Evolutionary conservation across 2,329 filamentous ascomycete species (phyloP), one percentile per base, ranked within the genome.

Genomic region (Tothia fuscella): DNA sequence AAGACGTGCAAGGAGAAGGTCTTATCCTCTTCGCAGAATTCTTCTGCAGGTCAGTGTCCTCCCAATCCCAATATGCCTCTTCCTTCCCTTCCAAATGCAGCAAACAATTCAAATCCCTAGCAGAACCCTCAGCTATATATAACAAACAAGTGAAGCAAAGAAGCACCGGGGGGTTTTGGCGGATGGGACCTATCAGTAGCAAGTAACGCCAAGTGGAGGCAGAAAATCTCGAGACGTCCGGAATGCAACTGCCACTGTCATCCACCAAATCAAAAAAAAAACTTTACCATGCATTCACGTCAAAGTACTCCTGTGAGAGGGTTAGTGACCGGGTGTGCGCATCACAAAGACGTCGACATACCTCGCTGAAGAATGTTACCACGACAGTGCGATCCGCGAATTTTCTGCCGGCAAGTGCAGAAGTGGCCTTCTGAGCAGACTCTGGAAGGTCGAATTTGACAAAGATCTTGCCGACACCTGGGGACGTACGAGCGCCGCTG

Each of bases 361-460:
- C 83, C 74, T 96, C 93, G 17, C 87, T 83, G 61, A 95, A 98
- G 64, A 91, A 95, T 3, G 91, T 96, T 3, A 85, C 87, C 10
- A 98, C 87, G 21, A 98, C 93, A 3, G 91, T 98, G 52, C 93
- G 77, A 64, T 96, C 86, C 1, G 88, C 84, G 59, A 98, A 99
- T 60, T 96, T 95, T 49, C 93, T 76, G 35, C 91, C 91, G 22
- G 93, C 91, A 52, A 99, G 69, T n/a, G 86, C 80, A 53, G 81
- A 79, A 43, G 98, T 69, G 6, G 91, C 93, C 55, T 84, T 88
- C 48, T 82, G 80, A 16, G 89, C 84, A 6, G 80, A 77, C 38
- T 87, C 85, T 2, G 74, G 66, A 3, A 70, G 75, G 49, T 91
- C 84, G 56, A 86, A 98, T 60, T 95, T 96, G 67, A 98, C 80